Evolutionary conservation across 192 early-diverging fungal genomes (phyloP).

Genomic region (Umbelopsis isabellina): DNA sequence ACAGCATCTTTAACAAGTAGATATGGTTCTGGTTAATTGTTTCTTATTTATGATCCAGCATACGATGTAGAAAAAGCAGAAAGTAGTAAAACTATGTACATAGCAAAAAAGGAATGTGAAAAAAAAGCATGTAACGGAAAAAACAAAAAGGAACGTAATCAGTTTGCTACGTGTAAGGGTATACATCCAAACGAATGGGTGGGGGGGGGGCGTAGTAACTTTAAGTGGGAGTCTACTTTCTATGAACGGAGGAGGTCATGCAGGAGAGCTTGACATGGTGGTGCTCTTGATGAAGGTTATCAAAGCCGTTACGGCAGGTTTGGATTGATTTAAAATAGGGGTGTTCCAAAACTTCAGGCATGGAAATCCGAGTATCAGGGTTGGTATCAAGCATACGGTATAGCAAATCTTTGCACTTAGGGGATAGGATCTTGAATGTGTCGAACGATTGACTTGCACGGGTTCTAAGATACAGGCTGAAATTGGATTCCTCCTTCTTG

Average conservation of each 20-base stretch:
- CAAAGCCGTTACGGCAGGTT: conserved; percentile 28
- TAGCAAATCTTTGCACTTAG: conserved; percentile 21
- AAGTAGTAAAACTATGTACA: conserved; percentile 7
- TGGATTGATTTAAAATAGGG: conserved; percentile 37
- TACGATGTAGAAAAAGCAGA: conserved; percentile 8
- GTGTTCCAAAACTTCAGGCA: conserved; percentile 26
- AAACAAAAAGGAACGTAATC: background rate
- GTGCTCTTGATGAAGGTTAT: conserved; percentile 17
- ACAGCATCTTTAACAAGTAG: too few relatives aligned
- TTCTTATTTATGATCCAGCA: conserved; percentile 16
- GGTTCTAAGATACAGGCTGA: conserved; percentile 23
- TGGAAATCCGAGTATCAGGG: conserved; percentile 32
- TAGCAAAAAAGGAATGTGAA: conserved; percentile 8
- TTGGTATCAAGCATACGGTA: conserved; percentile 32
- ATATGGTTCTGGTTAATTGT: too few relatives aligned
- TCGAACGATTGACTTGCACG: conserved; percentile 28
- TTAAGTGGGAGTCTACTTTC: conserved; percentile 5
- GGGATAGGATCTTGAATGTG: conserved; percentile 22
- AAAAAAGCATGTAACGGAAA: background rate
- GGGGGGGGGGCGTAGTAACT: background rate
- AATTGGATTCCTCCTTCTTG: conserved; percentile 36
- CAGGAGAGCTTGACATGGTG: conserved; percentile 27
- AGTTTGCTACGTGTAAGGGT: conserved; percentile 2
- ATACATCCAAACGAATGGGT: background rate
- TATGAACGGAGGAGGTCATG: background rate